Base-by-base conservation (phyloP, 108 stramenopile genomes). In the Pseudonitzschia multiseries region DNA sequence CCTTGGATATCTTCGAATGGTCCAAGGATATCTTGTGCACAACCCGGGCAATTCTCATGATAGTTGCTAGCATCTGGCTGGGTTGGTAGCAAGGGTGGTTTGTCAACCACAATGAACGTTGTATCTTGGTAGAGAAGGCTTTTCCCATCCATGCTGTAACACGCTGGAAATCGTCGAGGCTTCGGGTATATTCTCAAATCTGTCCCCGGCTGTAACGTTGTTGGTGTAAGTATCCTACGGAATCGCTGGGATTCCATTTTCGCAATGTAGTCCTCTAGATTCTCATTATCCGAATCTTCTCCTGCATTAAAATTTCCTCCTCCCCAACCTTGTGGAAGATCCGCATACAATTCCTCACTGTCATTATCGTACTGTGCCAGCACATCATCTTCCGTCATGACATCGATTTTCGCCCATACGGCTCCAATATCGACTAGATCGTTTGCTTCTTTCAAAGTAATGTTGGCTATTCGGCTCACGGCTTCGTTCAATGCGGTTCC, bases 31-130 rank as follows among this genome's bases (percentile, higher is more conserved):
- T 83, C 76, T 72, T 88, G 86, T 5, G 86, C 87, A 61, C 92
- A 91, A 28, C 91, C 94, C 12, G 94, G 92, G 70, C 90, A 92
- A 68, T 87, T 88, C 65, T 95, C 94, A 57, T 81, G 79, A 70
- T 93, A 93, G 69, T 95, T 95, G 59, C 87, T 88, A 28, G 91
- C 87, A 76, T 95, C 94, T 14, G 94, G 94, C 66, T 95, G 94
- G 20, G 92, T 91, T 12, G 94, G 94, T 24, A 95, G 72, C 89
- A 95, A 81, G 32, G 94, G 94, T 40, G 94, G 94, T 72, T 95
- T 95, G 56, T 95, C 94, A n/a, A 95, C 91, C 17, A 95, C 86
- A 6, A 95, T 59, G 69, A 95, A 95, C 8, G 93, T 95, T 4
- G 93, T 95, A 73, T 95, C 93, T 69, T 95, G 88, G 67, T 95